These are phyloP conservation scores for Zymoseptoria passerinii DNA, from an alignment of 2,329 filamentous ascomycete species.

Conservation along the genomic window DNA sequence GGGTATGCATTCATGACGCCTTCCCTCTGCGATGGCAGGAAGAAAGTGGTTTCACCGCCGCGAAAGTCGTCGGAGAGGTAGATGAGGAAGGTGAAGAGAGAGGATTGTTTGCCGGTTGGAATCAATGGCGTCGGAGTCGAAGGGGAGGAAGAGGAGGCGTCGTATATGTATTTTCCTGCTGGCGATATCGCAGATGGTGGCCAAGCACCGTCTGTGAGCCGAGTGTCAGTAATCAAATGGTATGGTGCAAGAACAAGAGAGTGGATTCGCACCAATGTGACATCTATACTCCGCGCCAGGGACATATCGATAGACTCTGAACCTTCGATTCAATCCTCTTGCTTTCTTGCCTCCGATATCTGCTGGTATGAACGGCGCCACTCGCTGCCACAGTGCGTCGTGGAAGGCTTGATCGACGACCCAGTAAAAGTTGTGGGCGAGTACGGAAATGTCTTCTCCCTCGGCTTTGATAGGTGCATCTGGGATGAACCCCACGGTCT, in stretches of 20 bases:
- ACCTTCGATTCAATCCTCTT: conserved; percentile 59
- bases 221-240: neutral
- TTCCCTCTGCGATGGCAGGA: conserved; percentile 55
- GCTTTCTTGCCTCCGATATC: conserved; percentile 49
- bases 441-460: conserved; percentile 52
- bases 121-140: neutral
- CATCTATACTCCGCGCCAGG: conserved; percentile 63
- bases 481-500: conserved; percentile 57
- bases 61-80: conserved; percentile 66
- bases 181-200: conserved; percentile 56
- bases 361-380: conserved; percentile 50
- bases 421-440: conserved; percentile 70
- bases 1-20: conserved; percentile 62
- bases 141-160: conserved; percentile 46
- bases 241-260: neutral
- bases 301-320: conserved; percentile 64
- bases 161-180: conserved; percentile 54
- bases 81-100: conserved; percentile 60
- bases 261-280: conserved; percentile 44
- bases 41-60: conserved; percentile 64
- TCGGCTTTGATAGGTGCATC: conserved; percentile 61
- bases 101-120: conserved; percentile 52
- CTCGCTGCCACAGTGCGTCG: conserved; percentile 54
- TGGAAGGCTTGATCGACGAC: conserved; percentile 56
- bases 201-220: conserved; percentile 52